Evolutionary conservation across 208 protist genomes (phyloP).

Genomic region (Leishmania amazonensis): DNA sequence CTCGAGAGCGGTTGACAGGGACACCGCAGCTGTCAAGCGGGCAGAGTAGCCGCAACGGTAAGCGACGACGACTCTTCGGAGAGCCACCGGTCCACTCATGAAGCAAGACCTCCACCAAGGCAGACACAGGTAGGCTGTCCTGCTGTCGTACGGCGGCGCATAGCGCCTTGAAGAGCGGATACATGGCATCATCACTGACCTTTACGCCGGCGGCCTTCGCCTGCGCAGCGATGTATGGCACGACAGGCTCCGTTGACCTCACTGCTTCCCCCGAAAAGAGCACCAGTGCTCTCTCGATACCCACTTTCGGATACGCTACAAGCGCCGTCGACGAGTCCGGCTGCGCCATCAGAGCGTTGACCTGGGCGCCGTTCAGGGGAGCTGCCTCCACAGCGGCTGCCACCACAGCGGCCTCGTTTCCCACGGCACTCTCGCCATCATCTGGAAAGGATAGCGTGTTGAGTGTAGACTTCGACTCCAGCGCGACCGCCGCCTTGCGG

Average conservation of each 20-base stretch:
- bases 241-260: neutral
- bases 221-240: conserved; percentile 9
- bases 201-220: conserved; percentile 18
- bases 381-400: too few relatives aligned
- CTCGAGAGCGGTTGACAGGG: conserved; percentile 37
- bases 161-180: conserved; percentile 21
- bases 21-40: conserved; percentile 81
- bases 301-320: neutral
- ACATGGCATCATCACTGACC: conserved; percentile 17
- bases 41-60: conserved; percentile 27
- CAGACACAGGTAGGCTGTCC: conserved; percentile 8
- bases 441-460: conserved; percentile 14
- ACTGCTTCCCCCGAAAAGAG: neutral
- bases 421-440: neutral
- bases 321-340: neutral
- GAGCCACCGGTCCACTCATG: conserved; percentile 29
- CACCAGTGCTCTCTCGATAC: conserved; percentile 7
- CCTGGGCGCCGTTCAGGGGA: neutral
- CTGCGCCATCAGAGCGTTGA: neutral
- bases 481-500: neutral
- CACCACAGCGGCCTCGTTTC: neutral
- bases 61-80: conserved; percentile 39
- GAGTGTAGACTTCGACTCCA: conserved; percentile 5
- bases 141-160: conserved; percentile 18
- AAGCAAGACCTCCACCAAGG: conserved; percentile 27